Evolutionary conservation across 2,329 filamentous ascomycete genomes (phyloP).

Genomic region (Sporothrix brasiliensis): DNA sequence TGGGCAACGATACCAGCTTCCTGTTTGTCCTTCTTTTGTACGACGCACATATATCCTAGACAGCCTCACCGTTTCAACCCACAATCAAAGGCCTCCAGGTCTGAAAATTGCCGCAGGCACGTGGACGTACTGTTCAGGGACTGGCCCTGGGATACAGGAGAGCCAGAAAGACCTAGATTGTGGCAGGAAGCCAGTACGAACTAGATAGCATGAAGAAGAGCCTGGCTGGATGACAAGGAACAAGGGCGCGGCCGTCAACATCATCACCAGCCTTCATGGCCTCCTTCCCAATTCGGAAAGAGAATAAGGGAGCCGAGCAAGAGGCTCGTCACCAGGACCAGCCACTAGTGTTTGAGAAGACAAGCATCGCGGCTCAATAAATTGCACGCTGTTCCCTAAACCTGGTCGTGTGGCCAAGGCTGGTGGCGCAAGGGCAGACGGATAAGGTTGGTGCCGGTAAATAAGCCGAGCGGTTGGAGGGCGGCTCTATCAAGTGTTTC

Average conservation of each 20-base stretch:
- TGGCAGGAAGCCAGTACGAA: background rate
- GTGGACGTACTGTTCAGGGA: background rate
- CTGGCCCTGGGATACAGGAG: background rate
- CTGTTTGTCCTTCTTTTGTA: background rate
- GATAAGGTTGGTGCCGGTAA: slow-evolving; percentile 21
- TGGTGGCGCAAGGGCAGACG: background rate
- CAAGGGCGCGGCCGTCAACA: background rate
- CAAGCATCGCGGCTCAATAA: background rate
- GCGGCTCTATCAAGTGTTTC: too few species aligned
- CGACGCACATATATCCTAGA: background rate
- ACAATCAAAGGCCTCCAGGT: background rate
- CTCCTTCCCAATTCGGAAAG: slow-evolving; percentile 15
- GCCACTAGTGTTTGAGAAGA: background rate
- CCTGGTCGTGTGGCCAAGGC: background rate
- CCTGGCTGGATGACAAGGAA: background rate
- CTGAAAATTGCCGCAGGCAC: background rate
- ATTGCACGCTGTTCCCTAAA: background rate
- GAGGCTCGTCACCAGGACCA: background rate
- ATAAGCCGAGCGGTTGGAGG: background rate
- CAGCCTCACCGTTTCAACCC: background rate
- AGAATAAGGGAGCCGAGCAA: background rate
- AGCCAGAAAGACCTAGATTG: too few species aligned
- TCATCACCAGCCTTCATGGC: background rate
- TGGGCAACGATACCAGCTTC: background rate
- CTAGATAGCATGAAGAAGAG: background rate